A percentile compares a stretch with the other conserved stretches of the same genome.
Evolutionary conservation across 202 grass and related monocot genomes (phyloP).

Genomic region (Eragrostis tef): DNA sequence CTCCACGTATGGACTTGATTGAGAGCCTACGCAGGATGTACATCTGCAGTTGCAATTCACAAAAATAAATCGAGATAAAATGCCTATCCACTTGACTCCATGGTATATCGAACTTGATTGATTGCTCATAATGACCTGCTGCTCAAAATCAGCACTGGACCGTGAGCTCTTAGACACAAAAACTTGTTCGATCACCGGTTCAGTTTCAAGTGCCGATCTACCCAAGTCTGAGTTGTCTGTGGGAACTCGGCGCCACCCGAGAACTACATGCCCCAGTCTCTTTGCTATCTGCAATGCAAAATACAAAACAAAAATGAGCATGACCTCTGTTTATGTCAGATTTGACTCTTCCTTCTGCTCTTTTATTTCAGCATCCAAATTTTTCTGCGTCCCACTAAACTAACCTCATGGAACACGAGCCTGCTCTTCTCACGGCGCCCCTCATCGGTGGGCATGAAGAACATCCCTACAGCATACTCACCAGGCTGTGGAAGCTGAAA

Average conservation of each 20-base stretch:
- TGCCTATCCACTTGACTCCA: neutral
- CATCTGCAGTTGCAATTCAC: slow-evolving; percentile 53
- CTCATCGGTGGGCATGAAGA: slow-evolving; percentile 58
- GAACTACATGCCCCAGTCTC: slow-evolving; percentile 54
- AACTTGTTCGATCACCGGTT: slow-evolving; percentile 65
- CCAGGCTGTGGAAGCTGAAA: slow-evolving; percentile 55
- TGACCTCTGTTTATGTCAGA: neutral
- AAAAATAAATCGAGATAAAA: slow-evolving; percentile 7
- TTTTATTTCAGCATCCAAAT: neutral
- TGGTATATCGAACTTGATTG: neutral
- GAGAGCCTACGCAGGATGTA: slow-evolving; percentile 70
- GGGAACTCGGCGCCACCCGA: slow-evolving; percentile 64
- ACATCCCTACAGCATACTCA: slow-evolving; percentile 65
- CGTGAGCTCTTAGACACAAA: slow-evolving; percentile 57
- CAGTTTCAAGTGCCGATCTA: slow-evolving; percentile 47
- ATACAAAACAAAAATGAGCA: neutral
- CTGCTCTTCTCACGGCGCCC: slow-evolving; percentile 54
- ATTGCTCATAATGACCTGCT: slow-evolving; percentile 58
- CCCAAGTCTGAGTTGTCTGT: slow-evolving; percentile 63
- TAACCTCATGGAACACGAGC: slow-evolving; percentile 55
- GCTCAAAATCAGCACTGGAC: slow-evolving; percentile 71
- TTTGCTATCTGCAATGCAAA: slow-evolving; percentile 48
- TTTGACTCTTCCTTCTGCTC: neutral
- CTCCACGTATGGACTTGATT: slow-evolving; percentile 60
- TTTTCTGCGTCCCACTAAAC: neutral